Evolutionary conservation across 2,329 filamentous ascomycete species (phyloP), one percentile per base, ranked within the genome.

Genomic region (Ophiostoma novo-ulmi): DNA sequence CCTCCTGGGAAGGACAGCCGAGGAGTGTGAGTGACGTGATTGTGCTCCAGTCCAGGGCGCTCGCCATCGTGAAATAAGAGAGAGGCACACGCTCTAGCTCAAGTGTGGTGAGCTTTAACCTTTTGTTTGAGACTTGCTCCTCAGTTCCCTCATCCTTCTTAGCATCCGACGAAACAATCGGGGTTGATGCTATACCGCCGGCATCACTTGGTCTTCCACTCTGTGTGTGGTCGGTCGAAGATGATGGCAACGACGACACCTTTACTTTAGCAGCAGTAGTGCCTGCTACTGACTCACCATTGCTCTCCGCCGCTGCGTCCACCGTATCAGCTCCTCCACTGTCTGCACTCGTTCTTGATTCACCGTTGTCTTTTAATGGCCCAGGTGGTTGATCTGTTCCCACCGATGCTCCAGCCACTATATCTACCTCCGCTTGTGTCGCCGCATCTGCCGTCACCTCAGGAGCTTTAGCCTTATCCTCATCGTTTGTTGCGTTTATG

Each of bases 1-100:
- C 85, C 72, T 94, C 91, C 76, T 93, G 88, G 69, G 91, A 87
- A 44, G 84, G 82, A 76, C 92, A 95, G 73, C 89, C 84, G 65
- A 95, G 85, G 26, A 95, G 84, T 0, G 92, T 94, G 68, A 95
- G 79, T 20, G 83, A 90, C 2, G 88, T 91, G 69, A 95, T 78
- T 11, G 85, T 82, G 1, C 87, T 87, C 91, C 91, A 95, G 79
- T 95, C 91, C 61, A 95, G 84, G 1, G 87, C 89, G 72, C 86
- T 86, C 66, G 88, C 84, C 70, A 93, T 83, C n/a, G 92, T 87
- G 10, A 88, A 83, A 61, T 92, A 84, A 0, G 89, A 93, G n/a
- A 95, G 80, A 0, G 87, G 85, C 2, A 94, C 85, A 35, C 91
- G 86, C 78, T 95, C 91, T 1, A 95, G 82, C 78, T 93, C 91